phyloP scores from a whole-genome alignment of 1,284 basidiomycete genomes.

The Trichosporon faecale region DNA sequence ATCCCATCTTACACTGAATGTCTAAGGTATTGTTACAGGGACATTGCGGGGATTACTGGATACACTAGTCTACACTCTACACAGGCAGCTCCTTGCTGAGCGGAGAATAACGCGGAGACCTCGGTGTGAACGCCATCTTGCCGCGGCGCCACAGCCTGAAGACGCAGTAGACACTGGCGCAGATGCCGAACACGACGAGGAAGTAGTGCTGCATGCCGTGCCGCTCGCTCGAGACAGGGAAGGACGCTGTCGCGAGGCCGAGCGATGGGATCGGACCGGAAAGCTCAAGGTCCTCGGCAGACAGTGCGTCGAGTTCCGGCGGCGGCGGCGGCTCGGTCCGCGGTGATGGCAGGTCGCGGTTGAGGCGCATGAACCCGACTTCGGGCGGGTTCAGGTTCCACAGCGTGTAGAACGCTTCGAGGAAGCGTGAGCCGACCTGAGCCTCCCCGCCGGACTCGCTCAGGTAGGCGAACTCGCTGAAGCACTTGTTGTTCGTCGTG shows the following conservation, averaged over 20 bases:
- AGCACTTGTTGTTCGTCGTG: background rate
- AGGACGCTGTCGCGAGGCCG: background rate
- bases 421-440: background rate
- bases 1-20: background rate
- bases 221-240: background rate
- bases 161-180: background rate
- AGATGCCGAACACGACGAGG: background rate
- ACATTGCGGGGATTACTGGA: background rate
- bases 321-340: background rate
- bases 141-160: background rate
- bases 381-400: constrained; percentile 7
- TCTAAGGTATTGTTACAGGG: background rate
- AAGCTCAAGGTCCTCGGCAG: background rate
- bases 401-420: background rate
- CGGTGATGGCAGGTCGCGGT: background rate
- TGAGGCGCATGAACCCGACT: background rate
- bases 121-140: background rate
- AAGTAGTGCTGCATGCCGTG: background rate
- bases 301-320: background rate
- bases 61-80: background rate
- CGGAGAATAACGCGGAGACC: background rate
- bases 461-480: constrained; percentile 1
- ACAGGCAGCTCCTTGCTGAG: background rate
- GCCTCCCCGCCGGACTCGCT: background rate
- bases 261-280: background rate